Conservation (phyloP, 1,139 yeast genomes). For the Yamadazyma epiphylla region DNA sequence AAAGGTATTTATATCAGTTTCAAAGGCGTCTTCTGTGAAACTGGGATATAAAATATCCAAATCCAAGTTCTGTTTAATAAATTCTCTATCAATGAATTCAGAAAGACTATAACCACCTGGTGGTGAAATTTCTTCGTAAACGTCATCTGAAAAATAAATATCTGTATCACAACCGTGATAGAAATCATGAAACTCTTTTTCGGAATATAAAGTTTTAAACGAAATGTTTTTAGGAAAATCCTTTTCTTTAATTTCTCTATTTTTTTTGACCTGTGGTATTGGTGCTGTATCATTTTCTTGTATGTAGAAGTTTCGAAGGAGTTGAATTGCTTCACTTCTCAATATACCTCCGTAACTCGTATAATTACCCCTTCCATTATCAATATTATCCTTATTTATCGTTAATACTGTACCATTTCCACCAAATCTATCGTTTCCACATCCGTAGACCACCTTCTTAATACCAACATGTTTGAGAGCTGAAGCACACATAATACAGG, state of each 20-base stretch:
- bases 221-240: slow-evolving; percentile 52
- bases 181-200: slow-evolving; percentile 21
- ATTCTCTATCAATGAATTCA: slow-evolving; percentile 17
- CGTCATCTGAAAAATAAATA: slow-evolving; percentile 6
- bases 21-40: slow-evolving; percentile 12
- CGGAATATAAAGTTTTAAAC: slow-evolving; percentile 16
- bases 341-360: slow-evolving; percentile 71
- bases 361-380: slow-evolving; percentile 25
- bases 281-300: slow-evolving; percentile 88
- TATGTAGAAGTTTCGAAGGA: slow-evolving; percentile 77
- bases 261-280: slow-evolving; percentile 68
- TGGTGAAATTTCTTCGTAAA: slow-evolving; percentile 30
- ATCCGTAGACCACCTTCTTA: slow-evolving; percentile 75
- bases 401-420: slow-evolving; percentile 87
- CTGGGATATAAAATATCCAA: slow-evolving; percentile 7
- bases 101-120: slow-evolving; percentile 23
- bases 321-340: slow-evolving; percentile 76
- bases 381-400: slow-evolving; percentile 47
- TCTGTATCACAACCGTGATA: slow-evolving; percentile 24
- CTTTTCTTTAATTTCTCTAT: slow-evolving; percentile 64
- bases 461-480: slow-evolving; percentile 81
- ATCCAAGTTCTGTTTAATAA: slow-evolving; percentile 20
- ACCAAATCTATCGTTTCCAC: slow-evolving; percentile 93
- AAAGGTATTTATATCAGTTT: slow-evolving; percentile 23
- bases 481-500: slow-evolving; percentile 98